phyloP scores from a whole-genome alignment of 495 filamentous ascomycete species.

The Trichocladium antarcticum region DNA sequence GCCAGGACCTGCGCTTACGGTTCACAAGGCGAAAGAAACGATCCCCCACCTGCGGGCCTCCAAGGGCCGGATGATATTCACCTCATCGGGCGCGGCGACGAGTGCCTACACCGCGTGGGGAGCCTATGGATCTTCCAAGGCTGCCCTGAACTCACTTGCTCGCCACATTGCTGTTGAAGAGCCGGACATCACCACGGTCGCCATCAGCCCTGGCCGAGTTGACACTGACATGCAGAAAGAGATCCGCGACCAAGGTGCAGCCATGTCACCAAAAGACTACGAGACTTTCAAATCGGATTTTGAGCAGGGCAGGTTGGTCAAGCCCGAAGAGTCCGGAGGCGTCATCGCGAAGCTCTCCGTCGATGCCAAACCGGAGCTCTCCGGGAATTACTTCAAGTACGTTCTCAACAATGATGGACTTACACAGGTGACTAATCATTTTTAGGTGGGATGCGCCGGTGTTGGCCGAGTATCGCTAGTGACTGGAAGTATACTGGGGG shows the following conservation, averaged over 20 bases:
- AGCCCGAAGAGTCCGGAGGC: slow-evolving; percentile 72
- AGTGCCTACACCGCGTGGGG: slow-evolving; percentile 63
- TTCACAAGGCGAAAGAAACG: slow-evolving; percentile 54
- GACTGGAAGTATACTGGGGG: slow-evolving; percentile 11
- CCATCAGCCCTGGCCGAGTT: slow-evolving; percentile 71
- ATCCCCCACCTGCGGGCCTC: slow-evolving; percentile 59
- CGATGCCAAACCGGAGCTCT: slow-evolving; percentile 49
- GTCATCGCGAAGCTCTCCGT: slow-evolving; percentile 70
- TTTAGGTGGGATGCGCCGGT: slow-evolving; percentile 60
- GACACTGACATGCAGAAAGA: slow-evolving; percentile 91
- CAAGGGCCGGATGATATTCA: slow-evolving; percentile 60
- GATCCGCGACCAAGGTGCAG: slow-evolving; percentile 52
- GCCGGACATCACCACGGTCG: slow-evolving; percentile 56
- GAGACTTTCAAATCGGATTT: slow-evolving; percentile 55
- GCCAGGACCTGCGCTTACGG: slow-evolving; percentile 5
- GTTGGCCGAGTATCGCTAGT: slow-evolving; percentile 50
- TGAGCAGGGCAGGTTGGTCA: slow-evolving; percentile 59
- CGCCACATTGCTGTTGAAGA: slow-evolving; percentile 68
- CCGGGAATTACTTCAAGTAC: slow-evolving; percentile 64
- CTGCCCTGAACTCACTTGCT: slow-evolving; percentile 74
- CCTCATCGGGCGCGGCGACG: slow-evolving; percentile 63
- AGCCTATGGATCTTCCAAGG: slow-evolving; percentile 75
- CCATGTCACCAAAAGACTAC: slow-evolving; percentile 54
- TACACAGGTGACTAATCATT: slow-evolving; percentile 30
- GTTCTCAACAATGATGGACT: slow-evolving; percentile 3